These are phyloP conservation scores for Neurospora tetrasperma DNA, from an alignment of 495 filamentous ascomycete species.

Conservation along the genomic window DNA sequence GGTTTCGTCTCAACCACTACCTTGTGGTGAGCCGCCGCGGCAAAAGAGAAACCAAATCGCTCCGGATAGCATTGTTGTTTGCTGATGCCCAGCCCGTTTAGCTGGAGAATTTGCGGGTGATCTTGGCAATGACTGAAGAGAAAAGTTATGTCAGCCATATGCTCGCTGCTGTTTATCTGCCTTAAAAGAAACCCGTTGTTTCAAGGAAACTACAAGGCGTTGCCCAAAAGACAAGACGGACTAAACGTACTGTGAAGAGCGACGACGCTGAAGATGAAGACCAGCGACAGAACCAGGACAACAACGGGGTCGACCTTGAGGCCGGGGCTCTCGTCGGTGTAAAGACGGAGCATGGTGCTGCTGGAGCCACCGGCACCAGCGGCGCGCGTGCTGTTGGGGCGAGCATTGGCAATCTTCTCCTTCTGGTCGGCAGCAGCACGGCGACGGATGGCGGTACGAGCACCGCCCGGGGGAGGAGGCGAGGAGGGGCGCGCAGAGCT, in stretches of 20 bases:
- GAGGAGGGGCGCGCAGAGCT: slow-evolving; percentile 69
- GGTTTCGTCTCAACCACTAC: not conserved
- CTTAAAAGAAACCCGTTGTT: not conserved
- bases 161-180: not conserved
- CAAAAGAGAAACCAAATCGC: not conserved
- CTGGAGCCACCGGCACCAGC: slow-evolving; percentile 93
- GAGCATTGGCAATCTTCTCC: slow-evolving; percentile 81
- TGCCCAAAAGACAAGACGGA: not conserved
- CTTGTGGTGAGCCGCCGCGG: not conserved
- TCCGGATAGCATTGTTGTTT: not conserved
- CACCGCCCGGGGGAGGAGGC: slow-evolving; percentile 84
- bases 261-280: slow-evolving; percentile 98
- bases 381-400: slow-evolving; percentile 81
- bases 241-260: slow-evolving; percentile 77
- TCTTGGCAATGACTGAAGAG: slow-evolving; percentile 81
- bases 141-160: slow-evolving; percentile 6
- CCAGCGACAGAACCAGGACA: slow-evolving; percentile 84
- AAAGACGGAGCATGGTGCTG: slow-evolving; percentile 99
- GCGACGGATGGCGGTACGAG: slow-evolving; percentile 86
- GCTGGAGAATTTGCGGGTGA: slow-evolving; percentile 82
- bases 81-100: slow-evolving; percentile 21
- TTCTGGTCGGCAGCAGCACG: slow-evolving; percentile 92
- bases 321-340: slow-evolving; percentile 95
- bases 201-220: not conserved
- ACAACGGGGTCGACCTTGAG: slow-evolving; percentile 96